Base-by-base conservation (phyloP, 495 filamentous ascomycete genomes). In the Acidiella bohemica region DNA sequence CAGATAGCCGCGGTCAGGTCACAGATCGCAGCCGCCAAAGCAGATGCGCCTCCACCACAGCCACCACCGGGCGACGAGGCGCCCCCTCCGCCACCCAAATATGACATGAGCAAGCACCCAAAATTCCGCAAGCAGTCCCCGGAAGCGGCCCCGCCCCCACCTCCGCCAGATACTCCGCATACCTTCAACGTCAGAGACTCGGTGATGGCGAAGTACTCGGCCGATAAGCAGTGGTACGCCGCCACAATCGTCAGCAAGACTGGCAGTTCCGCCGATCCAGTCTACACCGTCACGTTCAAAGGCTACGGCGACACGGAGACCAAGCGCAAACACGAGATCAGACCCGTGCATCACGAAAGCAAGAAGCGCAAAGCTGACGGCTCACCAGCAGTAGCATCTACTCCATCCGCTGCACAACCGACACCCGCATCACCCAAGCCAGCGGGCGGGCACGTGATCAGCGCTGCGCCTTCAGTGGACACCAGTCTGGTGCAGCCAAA, bases 241-340 rank as follows among this genome's bases (percentile, higher is more conserved):
- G 90, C 92, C 27, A 76, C 82, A 42, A 92, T 97, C 61, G 90
- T 81, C 13, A 85, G 81, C 22, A 87, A 93, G 49, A 95, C 87
- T 26, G 90, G 90, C 46, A 90, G 84, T 4, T 78, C 78, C 14
- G 80, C 75, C 38, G 79, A 80, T 24, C 92, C 88, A 12, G 77
- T 94, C 36, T 97, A 95, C 57, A 77, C 81, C 35, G 88, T 97
- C 46, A 88, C 78, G 36, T 97, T 96, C 68, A 86, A 88, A 61
- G 79, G 70, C 40, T 95, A 96, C 54, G 72, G 76, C 45, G 85
- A 74, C 12, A 84, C 84, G 32, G 84, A 95, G 61, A 92, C 82
- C 32, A 65, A 95, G 46, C 72, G 79, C 36, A 70, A 76, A 42
- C 81, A 84, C 62, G 84, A 94, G 55, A 79, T 97, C 54, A 79